These are phyloP conservation scores for Malassezia restricta DNA, from an alignment of 1,284 basidiomycete genomes.

Conservation along the genomic window DNA sequence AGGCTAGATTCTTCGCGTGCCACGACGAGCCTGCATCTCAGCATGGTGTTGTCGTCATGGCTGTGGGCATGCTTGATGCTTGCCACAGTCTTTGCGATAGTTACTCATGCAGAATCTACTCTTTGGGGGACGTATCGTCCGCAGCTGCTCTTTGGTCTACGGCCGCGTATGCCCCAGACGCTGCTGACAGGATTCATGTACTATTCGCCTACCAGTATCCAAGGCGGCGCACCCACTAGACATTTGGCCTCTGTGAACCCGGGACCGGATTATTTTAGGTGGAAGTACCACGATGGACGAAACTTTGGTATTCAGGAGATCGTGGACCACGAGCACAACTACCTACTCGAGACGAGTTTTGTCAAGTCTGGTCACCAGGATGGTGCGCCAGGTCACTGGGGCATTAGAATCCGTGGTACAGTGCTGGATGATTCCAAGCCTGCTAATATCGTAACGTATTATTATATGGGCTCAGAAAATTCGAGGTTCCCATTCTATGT, in stretches of 20 bases:
- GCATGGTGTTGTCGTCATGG: too few relatives aligned
- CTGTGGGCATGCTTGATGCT: too few relatives aligned
- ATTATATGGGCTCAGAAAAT: slow-evolving; percentile 66
- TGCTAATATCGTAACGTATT: slow-evolving; percentile 60
- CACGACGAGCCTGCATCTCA: too few relatives aligned
- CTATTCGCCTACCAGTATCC: slow-evolving; percentile 43
- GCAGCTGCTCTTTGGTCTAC: slow-evolving; percentile 80
- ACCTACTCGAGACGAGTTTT: slow-evolving; percentile 70
- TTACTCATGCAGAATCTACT: slow-evolving; percentile 48
- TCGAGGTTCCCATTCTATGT: slow-evolving; percentile 60
- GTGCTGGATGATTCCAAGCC: slow-evolving; percentile 56
- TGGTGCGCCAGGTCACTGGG: slow-evolving; percentile 59
- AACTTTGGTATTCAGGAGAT: slow-evolving; percentile 73
- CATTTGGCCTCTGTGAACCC: slow-evolving; percentile 85
- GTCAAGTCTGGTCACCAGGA: slow-evolving; percentile 56
- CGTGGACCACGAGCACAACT: slow-evolving; percentile 67
- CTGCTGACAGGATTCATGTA: slow-evolving; percentile 82
- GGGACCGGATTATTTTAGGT: slow-evolving; percentile 66
- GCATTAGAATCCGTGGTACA: slow-evolving; percentile 68
- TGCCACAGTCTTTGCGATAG: too few relatives aligned
- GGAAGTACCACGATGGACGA: slow-evolving; percentile 73
- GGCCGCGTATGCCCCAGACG: slow-evolving; percentile 69
- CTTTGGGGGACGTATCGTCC: slow-evolving; percentile 83
- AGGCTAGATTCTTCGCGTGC: too few relatives aligned
- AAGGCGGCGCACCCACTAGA: slow-evolving; percentile 51